Percentiles rank a stretch among this genome's conserved stretches.
These are phyloP conservation scores for Schizochytrium sp. DNA, from an alignment of 108 stramenopile genomes.

Conservation along the genomic window DNA sequence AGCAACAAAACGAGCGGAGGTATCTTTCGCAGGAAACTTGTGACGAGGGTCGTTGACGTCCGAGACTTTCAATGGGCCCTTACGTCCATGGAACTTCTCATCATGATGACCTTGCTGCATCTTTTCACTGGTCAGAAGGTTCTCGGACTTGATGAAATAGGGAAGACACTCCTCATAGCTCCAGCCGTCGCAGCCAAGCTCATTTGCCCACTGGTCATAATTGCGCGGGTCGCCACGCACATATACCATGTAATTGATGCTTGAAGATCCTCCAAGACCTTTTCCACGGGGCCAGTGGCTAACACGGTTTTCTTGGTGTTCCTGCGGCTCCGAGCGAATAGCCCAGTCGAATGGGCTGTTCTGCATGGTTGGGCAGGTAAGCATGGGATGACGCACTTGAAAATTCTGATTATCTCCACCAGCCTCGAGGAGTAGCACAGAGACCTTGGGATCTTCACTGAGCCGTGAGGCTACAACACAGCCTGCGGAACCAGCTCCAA, in stretches of 20 bases:
- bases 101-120: neutral
- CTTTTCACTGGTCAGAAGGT: slow-evolving; percentile 57
- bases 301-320: slow-evolving; percentile 20
- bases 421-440: slow-evolving; percentile 74
- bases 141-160: slow-evolving; percentile 76
- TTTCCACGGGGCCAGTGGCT: slow-evolving; percentile 76
- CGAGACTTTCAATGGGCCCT: slow-evolving; percentile 61
- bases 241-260: slow-evolving; percentile 77
- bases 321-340: neutral
- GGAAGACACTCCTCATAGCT: slow-evolving; percentile 72
- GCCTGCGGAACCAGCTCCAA: slow-evolving; percentile 84
- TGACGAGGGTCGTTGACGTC: slow-evolving; percentile 63
- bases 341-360: slow-evolving; percentile 9
- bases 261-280: slow-evolving; percentile 77
- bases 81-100: slow-evolving; percentile 55
- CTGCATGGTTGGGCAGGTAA: slow-evolving; percentile 48
- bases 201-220: slow-evolving; percentile 75
- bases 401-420: slow-evolving; percentile 62
- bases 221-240: slow-evolving; percentile 74
- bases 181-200: slow-evolving; percentile 69
- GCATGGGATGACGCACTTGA: neutral
- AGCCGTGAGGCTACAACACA: slow-evolving; percentile 82
- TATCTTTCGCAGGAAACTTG: neutral
- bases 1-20: slow-evolving; percentile 59
- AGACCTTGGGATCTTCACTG: slow-evolving; percentile 60